Evolutionary conservation across 768 basidiomycete species (phyloP).

Genomic region (Russula sp.): DNA sequence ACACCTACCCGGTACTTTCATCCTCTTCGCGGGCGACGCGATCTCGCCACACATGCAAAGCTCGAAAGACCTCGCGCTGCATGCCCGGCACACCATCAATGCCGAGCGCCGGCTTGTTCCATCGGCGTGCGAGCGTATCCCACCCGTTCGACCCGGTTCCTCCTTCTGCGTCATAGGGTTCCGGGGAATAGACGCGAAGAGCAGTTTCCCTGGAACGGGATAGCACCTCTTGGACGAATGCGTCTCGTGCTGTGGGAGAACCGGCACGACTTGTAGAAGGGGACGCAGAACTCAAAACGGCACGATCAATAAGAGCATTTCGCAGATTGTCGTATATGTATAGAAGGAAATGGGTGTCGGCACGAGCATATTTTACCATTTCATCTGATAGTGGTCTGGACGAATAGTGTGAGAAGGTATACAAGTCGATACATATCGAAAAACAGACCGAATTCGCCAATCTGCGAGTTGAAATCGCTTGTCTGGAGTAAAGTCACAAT

Average conservation of each 20-base stretch:
- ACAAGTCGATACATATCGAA: neutral
- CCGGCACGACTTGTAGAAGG: constrained; percentile 31
- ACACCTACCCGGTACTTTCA: constrained; percentile 70
- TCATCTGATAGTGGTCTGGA: constrained; percentile 74
- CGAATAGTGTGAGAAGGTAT: neutral
- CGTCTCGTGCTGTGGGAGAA: constrained; percentile 31
- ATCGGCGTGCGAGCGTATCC: constrained; percentile 74
- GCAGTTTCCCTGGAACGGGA: constrained; percentile 73
- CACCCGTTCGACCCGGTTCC: constrained; percentile 73
- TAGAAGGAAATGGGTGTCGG: constrained; percentile 94
- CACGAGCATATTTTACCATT: constrained; percentile 90
- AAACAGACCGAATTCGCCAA: constrained; percentile 82
- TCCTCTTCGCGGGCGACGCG: constrained; percentile 74
- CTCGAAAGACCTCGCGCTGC: constrained; percentile 62
- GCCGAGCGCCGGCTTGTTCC: constrained; percentile 64
- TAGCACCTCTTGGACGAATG: constrained; percentile 62
- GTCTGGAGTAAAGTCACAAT: constrained; percentile 86
- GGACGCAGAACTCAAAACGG: constrained; percentile 41
- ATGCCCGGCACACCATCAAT: constrained; percentile 41
- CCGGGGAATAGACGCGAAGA: constrained; percentile 64
- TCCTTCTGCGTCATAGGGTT: constrained; percentile 61
- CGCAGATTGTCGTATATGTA: constrained; percentile 91
- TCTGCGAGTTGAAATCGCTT: constrained; percentile 97
- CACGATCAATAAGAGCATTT: constrained; percentile 77
- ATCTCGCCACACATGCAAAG: constrained; percentile 84